Evolutionary conservation across 805 yeast genomes (phyloP).

Genomic region (Candida methanosorbosa): DNA sequence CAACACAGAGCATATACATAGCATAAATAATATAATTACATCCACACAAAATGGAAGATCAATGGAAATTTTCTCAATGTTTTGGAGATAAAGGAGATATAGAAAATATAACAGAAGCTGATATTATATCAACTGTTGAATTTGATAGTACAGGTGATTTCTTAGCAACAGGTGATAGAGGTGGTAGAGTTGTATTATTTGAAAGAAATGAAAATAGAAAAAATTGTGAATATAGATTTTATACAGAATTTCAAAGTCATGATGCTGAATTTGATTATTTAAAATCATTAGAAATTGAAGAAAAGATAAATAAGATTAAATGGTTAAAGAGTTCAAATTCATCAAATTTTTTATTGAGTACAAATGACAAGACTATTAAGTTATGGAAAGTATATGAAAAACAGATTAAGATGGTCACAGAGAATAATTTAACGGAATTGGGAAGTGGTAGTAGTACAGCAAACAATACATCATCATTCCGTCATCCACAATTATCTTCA

Average conservation of each 20-base stretch:
- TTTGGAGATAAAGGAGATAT: constrained; percentile 98
- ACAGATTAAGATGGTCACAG: constrained; percentile 84
- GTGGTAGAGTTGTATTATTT: constrained; percentile 94
- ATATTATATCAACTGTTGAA: constrained; percentile 93
- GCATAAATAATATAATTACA: too few relatives aligned
- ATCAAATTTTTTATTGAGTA: constrained; percentile 82
- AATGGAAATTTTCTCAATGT: constrained; percentile 91
- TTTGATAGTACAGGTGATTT: constrained; percentile 93
- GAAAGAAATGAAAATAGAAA: constrained; percentile 74
- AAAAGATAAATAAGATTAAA: constrained; percentile 93
- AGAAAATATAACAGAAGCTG: constrained; percentile 93
- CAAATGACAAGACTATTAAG: constrained; percentile 98
- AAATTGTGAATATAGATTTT: constrained; percentile 89
- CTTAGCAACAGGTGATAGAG: constrained; percentile 96
- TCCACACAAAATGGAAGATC: constrained; percentile 26
- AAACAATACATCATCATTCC: constrained; percentile 4
- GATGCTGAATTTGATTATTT: constrained; percentile 98
- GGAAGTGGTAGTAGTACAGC: constrained; percentile 1
- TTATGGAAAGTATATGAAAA: constrained; percentile 94
- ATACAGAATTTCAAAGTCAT: constrained; percentile 95
- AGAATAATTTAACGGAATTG: constrained; percentile 64
- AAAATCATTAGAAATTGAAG: constrained; percentile 94
- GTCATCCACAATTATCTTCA: constrained; percentile 16
- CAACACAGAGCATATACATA: too few relatives aligned
- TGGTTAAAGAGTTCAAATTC: constrained; percentile 88